Evolutionary conservation across 495 filamentous ascomycete species (phyloP).

Genomic region (Penicilliopsis zonata): DNA sequence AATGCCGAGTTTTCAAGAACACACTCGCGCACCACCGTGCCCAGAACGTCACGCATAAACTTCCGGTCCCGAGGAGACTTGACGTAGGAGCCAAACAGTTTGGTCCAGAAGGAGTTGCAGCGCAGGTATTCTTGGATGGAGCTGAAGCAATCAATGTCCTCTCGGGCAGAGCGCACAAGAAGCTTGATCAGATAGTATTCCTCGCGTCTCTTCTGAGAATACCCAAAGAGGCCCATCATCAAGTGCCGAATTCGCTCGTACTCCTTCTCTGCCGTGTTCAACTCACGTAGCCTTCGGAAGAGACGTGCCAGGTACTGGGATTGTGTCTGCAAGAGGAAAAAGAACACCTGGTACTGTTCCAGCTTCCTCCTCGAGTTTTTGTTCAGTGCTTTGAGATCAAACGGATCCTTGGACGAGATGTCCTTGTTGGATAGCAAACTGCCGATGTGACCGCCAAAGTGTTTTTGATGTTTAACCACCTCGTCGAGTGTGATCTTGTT

Average conservation of each 20-base stretch:
- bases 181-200: constrained; percentile 95
- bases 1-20: constrained; percentile 84
- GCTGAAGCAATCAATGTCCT: constrained; percentile 67
- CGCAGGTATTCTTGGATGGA: constrained; percentile 76
- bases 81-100: constrained; percentile 74
- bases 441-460: constrained; percentile 86
- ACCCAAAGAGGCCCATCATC: constrained; percentile 95
- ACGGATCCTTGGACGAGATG: constrained; percentile 81
- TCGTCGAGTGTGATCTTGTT: constrained; percentile 99
- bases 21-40: constrained; percentile 70
- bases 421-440: constrained; percentile 75
- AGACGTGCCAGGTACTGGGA: constrained; percentile 85
- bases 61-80: constrained; percentile 88
- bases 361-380: constrained; percentile 90
- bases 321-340: constrained; percentile 95
- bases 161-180: constrained; percentile 67
- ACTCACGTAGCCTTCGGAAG: constrained; percentile 72
- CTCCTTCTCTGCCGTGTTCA: constrained; percentile 82
- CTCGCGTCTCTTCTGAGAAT: constrained; percentile 90
- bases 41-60: constrained; percentile 75
- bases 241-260: constrained; percentile 82
- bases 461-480: constrained; percentile 92
- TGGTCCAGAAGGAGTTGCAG: constrained; percentile 87
- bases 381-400: constrained; percentile 94
- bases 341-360: constrained; percentile 93